Evolutionary conservation across 208 protist species (phyloP), one percentile per base, ranked within the genome.

Genomic region (Angomonas deanei): DNA sequence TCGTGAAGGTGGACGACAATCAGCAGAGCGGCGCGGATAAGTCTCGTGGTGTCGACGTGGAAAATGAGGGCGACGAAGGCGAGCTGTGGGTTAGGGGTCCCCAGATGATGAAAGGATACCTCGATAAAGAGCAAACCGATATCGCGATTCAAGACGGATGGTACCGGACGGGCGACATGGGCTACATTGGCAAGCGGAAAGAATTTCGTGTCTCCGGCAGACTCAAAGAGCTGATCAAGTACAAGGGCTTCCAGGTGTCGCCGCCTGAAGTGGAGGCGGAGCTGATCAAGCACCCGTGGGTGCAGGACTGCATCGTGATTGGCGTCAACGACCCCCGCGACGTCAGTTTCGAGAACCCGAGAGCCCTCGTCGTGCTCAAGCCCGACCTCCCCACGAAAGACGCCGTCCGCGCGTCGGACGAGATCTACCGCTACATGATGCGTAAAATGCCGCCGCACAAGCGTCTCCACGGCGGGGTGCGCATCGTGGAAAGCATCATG

Each of bases 211-310:
- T 93, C 55, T 67, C 70, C 8, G 89, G 91, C 61, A 74, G 92
- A 42, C 61, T 89, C 28, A 97, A 97, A 61, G 90, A 96, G 61
- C 74, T 97, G 23, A 96, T 97, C 64, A 97, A 97, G 72, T 84
- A 77, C 67, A 96, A 96, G 60, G 91, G 91, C 32, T 91, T 90
- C 54, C 91, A 96, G 72, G 87, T 96, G 1, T 73, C 91, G 11
- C 90, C 91, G 0, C 80, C 90, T 0, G 71, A 80, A 33, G 34
- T 96, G 0, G 91, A 96, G 68, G 83, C 59, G 6, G 21, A 85
- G 17, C 32, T 93, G 6, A 33, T 83, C 13, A 34, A 57, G 11
- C 80, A 95, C 52, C 76, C 81, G 52, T 64, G 59, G 36, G 78
- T 96, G 26, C 36, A 38, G 5, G 91, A 96, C 69, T 70, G 54